Conservation (phyloP, 768 basidiomycete species). For the Hericium coralloides region DNA sequence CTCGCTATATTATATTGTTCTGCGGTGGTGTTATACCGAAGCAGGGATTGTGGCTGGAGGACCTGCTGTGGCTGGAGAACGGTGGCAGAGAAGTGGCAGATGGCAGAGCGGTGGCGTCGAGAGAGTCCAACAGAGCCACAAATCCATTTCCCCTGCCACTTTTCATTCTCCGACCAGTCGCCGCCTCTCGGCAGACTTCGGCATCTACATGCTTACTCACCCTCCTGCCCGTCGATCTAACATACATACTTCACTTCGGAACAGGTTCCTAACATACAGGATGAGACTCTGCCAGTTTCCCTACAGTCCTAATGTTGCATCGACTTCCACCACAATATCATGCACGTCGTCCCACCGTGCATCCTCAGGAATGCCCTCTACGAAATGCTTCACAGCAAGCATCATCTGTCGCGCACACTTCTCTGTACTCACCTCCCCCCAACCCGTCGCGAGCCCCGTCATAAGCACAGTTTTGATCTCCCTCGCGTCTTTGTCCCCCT, state of each 20-base stretch:
- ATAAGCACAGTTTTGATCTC: too few species aligned
- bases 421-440: too few species aligned
- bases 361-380: too few species aligned
- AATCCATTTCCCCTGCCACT: neutral
- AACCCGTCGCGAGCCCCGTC: too few species aligned
- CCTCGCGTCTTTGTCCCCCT: too few species aligned
- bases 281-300: too few species aligned
- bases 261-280: neutral
- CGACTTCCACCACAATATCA: too few species aligned
- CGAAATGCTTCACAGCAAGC: too few species aligned
- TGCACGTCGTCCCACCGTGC: too few species aligned
- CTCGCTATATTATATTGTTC: constrained; percentile 2
- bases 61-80: constrained; percentile 11
- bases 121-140: neutral
- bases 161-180: neutral
- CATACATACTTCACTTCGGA: neutral
- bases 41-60: neutral
- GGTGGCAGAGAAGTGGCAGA: constrained; percentile 13
- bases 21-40: neutral
- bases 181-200: neutral
- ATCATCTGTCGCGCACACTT: too few species aligned
- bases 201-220: neutral
- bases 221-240: neutral
- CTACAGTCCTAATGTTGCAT: too few species aligned
- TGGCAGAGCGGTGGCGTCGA: constrained; percentile 14